Percentiles rank a stretch among this genome's conserved stretches.
These are phyloP conservation scores for Nakaseomyces kungkrabaensis DNA, from an alignment of 1,139 yeast species.

Conservation along the genomic window DNA sequence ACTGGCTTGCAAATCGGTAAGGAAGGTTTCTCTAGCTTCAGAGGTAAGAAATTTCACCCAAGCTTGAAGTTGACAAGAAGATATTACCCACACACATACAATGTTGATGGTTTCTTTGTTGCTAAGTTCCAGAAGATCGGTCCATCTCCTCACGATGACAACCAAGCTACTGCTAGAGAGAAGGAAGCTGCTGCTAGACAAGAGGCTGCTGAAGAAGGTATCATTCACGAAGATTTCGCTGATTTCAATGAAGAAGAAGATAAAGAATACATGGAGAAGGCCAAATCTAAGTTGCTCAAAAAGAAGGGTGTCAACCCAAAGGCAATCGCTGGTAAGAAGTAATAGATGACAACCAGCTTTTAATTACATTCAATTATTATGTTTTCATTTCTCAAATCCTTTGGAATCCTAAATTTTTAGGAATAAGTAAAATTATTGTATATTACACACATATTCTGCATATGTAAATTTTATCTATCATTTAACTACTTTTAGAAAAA, in stretches of 20 bases:
- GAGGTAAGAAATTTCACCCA: slow-evolving; percentile 86
- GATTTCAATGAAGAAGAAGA: slow-evolving; percentile 71
- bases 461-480: slow-evolving; percentile 3
- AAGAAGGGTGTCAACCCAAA: slow-evolving; percentile 76
- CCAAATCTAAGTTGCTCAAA: slow-evolving; percentile 62
- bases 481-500: neutral
- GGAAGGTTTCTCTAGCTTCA: slow-evolving; percentile 85
- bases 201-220: slow-evolving; percentile 63
- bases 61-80: slow-evolving; percentile 76
- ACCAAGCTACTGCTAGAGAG: slow-evolving; percentile 84
- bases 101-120: slow-evolving; percentile 96
- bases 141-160: slow-evolving; percentile 70
- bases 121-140: slow-evolving; percentile 93
- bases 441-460: slow-evolving; percentile 2
- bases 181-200: slow-evolving; percentile 73
- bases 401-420: neutral
- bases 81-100: slow-evolving; percentile 96
- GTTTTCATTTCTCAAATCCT: neutral
- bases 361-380: neutral
- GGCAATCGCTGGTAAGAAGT: slow-evolving; percentile 17
- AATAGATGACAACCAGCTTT: neutral
- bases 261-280: slow-evolving; percentile 59
- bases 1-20: slow-evolving; percentile 92
- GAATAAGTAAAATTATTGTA: slow-evolving; percentile 1
- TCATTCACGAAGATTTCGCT: slow-evolving; percentile 80